Percentiles rank a stretch among this genome's conserved stretches.
Conservation (phyloP, 2,329 filamentous ascomycete genomes). For the Aspergillus versicolor region DNA sequence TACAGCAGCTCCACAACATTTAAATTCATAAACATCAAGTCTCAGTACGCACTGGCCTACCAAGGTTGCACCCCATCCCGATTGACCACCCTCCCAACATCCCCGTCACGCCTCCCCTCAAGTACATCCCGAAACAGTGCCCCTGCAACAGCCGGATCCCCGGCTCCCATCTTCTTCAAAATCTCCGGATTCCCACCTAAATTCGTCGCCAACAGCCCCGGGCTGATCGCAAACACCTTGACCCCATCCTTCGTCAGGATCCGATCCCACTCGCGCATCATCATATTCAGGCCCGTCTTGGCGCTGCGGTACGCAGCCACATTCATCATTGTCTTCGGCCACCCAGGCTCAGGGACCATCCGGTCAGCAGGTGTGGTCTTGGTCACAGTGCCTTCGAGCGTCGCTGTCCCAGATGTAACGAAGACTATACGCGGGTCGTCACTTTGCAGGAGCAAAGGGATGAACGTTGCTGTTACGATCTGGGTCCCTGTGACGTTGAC, state of each 20-base stretch:
- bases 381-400: conserved; percentile 27
- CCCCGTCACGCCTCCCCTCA: conserved; percentile 42
- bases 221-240: conserved; percentile 51
- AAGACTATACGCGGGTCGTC: conserved; percentile 48
- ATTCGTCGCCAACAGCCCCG: conserved; percentile 51
- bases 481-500: conserved; percentile 53
- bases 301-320: conserved; percentile 39
- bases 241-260: conserved; percentile 51
- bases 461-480: conserved; percentile 46
- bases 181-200: conserved; percentile 38
- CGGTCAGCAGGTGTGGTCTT: conserved; percentile 2
- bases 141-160: conserved; percentile 41
- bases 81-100: conserved; percentile 40
- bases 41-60: not conserved
- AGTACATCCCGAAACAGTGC: conserved; percentile 42
- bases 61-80: conserved; percentile 19
- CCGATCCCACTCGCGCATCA: conserved; percentile 48
- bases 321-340: conserved; percentile 38
- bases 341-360: conserved; percentile 30
- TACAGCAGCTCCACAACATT: too few relatives aligned
- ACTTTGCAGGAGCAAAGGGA: conserved; percentile 52
- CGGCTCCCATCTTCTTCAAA: conserved; percentile 19
- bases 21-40: not conserved
- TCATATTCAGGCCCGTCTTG: conserved; percentile 51
- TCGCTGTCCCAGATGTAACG: conserved; percentile 46